Evolutionary conservation across 1,139 yeast species (phyloP), one percentile per base, ranked within the genome.

Genomic region (Candida tetrigidarum): DNA sequence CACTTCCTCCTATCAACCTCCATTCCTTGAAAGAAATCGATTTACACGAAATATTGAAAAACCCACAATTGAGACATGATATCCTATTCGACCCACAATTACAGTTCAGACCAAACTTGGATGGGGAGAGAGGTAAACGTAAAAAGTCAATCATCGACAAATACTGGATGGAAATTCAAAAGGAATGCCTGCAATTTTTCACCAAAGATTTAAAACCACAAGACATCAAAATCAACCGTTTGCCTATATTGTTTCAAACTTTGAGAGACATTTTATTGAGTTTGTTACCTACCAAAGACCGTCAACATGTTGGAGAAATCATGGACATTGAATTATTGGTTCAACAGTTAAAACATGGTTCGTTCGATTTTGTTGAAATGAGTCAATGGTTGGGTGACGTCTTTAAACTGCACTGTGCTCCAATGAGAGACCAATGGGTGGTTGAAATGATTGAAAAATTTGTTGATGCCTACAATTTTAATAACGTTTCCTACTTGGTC

Each of bases 391-490:
- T 88, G 30, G 80, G 87, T 10, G 69, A 76, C 25, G 83, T 86
- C 29, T 84, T 89, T 67, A 86, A 87, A 64, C 77, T 82, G 46
- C 95, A 86, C 63, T 91, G 97, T 68, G 97, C 97, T 9, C 98
- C 98, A 49, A 90, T 90, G 96, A 79, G 98, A 57, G 97, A 90
- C 65, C 72, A 81, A 39, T 86, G 96, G 90, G 96, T 91, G 36
- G 88, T 84, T 56, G 88, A 85, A 56, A 89, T 92, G 95, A 82
- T 81, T 45, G 60, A 64, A n/a, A 80, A 83, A 56, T 86, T 91
- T 59, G 76, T 74, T 44, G 76, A 75, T 46, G 90, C 96, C 18
- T 80, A 80, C 50, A 62, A 66, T n/a, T 71, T 73, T 26, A 69
- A 72, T 51, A 76, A 83, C 16, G 80, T 83, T 10, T 61, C 73